These are phyloP conservation scores for Polygonum maritimum DNA, from an alignment of 148 eudicot species.

Conservation along the genomic window DNA sequence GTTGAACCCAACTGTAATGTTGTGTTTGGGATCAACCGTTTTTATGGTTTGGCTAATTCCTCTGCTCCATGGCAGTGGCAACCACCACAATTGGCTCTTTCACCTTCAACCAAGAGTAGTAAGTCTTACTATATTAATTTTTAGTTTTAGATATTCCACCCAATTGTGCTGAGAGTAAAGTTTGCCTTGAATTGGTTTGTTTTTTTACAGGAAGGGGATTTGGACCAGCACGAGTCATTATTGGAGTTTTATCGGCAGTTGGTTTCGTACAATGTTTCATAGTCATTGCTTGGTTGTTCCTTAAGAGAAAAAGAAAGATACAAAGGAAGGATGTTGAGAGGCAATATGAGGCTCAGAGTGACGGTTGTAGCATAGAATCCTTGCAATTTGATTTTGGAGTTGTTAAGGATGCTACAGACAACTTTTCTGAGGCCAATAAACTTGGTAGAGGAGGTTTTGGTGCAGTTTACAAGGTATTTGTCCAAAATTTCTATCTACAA, in stretches of 20 bases:
- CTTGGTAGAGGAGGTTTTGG: conserved; percentile 20
- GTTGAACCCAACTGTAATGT: conserved; percentile 7
- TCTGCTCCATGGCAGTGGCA: background rate
- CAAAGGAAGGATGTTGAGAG: background rate
- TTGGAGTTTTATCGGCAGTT: conserved; percentile 3
- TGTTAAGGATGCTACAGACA: background rate
- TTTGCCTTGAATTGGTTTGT: background rate
- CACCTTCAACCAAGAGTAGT: background rate
- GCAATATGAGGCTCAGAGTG: background rate
- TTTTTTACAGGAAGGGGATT: background rate
- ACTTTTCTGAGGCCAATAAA: conserved; percentile 13
- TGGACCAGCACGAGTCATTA: background rate
- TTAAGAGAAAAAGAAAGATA: background rate
- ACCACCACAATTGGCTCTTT: background rate
- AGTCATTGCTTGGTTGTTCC: background rate
- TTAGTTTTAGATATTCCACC: no score
- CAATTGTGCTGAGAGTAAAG: background rate
- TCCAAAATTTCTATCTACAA: no score
- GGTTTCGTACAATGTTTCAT: background rate
- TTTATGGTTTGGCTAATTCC: background rate
- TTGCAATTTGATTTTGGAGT: conserved; percentile 9
- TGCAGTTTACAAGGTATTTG: conserved; percentile 12
- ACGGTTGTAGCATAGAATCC: background rate
- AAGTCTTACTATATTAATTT: no score
- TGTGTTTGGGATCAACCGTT: background rate